Conservation (phyloP, 805 yeast genomes). For the Candida schatavii region DNA sequence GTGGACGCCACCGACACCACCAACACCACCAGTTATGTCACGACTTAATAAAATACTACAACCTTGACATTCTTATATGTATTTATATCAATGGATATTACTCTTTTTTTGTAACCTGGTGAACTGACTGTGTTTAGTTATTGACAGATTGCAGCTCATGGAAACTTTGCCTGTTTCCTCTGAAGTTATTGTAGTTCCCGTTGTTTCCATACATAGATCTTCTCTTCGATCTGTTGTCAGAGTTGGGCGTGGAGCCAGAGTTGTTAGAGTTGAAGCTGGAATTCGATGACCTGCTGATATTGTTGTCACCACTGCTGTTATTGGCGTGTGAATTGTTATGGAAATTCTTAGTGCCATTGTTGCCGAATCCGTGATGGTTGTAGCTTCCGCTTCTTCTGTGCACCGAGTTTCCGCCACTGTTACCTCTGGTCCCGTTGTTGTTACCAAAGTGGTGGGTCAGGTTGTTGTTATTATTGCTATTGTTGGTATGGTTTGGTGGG, state of each 20-base stretch:
- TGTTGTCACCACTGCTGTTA: conserved; percentile 11
- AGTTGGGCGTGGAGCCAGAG: conserved; percentile 10
- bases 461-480: conserved; percentile 7
- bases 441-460: conserved; percentile 4
- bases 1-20: no score
- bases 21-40: no score
- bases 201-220: conserved; percentile 27
- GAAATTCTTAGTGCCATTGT: conserved; percentile 9
- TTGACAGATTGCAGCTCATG: conserved; percentile 8
- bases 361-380: conserved; percentile 2
- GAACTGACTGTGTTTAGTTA: no score
- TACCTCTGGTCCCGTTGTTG: conserved; percentile 8
- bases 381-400: conserved; percentile 9
- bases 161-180: conserved; percentile 10
- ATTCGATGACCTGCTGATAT: conserved; percentile 11
- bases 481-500: conserved; percentile 17
- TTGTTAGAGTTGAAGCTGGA: conserved; percentile 10
- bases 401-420: conserved; percentile 5
- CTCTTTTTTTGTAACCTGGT: no score
- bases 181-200: conserved; percentile 7
- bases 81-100: no score
- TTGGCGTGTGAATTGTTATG: conserved; percentile 7
- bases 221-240: conserved; percentile 23
- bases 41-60: no score
- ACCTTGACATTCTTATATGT: no score